Percentiles rank a stretch among this genome's conserved stretches.
These are phyloP conservation scores for Phyllostachys edulis DNA, from an alignment of 176 grass and related monocot genomes.

Conservation along the genomic window DNA sequence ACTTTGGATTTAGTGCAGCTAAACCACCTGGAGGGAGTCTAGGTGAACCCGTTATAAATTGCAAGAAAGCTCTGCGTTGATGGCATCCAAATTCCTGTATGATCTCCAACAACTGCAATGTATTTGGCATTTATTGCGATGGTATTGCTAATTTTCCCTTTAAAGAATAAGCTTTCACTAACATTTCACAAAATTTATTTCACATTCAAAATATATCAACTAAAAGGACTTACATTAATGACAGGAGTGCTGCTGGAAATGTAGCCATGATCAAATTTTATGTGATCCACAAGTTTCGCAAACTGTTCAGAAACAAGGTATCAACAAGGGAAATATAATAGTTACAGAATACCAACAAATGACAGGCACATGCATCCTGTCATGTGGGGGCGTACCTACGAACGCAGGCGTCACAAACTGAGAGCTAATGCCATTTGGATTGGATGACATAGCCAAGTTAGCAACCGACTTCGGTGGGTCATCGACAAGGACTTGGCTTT, in stretches of 20 bases:
- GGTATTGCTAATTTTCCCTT: background rate
- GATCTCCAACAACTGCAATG: constrained; percentile 78
- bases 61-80: constrained; percentile 86
- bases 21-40: constrained; percentile 86
- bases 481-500: too few species aligned
- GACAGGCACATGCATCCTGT: constrained; percentile 44
- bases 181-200: constrained; percentile 11
- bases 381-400: too few species aligned
- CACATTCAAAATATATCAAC: constrained; percentile 26
- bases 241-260: constrained; percentile 70
- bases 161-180: constrained; percentile 29
- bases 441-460: too few species aligned
- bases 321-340: constrained; percentile 27
- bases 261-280: constrained; percentile 98
- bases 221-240: constrained; percentile 61
- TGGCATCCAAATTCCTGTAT: constrained; percentile 73
- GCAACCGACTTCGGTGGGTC: too few species aligned
- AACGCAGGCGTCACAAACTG: too few species aligned
- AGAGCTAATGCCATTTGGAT: too few species aligned
- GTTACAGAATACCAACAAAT: constrained; percentile 27
- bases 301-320: constrained; percentile 66
- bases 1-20: constrained; percentile 81
- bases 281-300: constrained; percentile 78
- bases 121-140: constrained; percentile 19
- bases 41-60: constrained; percentile 94